Conservation (phyloP, 2,329 filamentous ascomycete genomes). For the Falciphora oryzae region DNA sequence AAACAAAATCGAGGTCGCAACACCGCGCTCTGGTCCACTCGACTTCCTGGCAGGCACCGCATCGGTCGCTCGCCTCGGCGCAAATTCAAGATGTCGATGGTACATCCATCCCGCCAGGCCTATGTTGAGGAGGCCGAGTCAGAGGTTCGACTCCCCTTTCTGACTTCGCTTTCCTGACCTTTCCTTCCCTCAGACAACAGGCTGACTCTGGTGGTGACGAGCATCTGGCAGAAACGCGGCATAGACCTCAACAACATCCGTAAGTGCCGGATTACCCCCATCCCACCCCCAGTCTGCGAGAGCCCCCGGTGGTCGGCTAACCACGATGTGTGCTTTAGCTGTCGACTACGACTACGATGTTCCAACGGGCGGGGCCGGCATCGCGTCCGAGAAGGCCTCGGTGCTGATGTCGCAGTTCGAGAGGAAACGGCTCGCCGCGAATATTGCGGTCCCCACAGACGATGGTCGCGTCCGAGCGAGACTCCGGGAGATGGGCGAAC, state of each 20-base stretch:
- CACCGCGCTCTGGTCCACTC: neutral
- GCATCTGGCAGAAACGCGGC: conserved; percentile 28
- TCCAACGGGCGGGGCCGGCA: conserved; percentile 53
- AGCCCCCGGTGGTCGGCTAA: neutral
- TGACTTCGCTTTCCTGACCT: neutral
- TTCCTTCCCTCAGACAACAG: neutral
- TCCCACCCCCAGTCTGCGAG: neutral
- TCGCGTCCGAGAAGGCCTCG: conserved; percentile 74
- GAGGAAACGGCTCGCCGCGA: conserved; percentile 81
- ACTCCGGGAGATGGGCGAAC: conserved; percentile 83
- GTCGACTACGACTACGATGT: conserved; percentile 82
- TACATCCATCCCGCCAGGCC: conserved; percentile 87
- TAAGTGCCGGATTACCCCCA: conserved; percentile 18
- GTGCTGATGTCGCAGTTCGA: conserved; percentile 84
- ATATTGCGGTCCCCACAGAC: conserved; percentile 85
- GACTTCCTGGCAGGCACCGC: neutral
- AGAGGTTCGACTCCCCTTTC: conserved; percentile 47
- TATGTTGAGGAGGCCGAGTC: conserved; percentile 81
- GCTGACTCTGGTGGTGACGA: conserved; percentile 3
- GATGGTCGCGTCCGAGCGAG: conserved; percentile 77
- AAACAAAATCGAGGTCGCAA: neutral
- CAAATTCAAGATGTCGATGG: conserved; percentile 33
- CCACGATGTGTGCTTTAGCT: conserved; percentile 20
- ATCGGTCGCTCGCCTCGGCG: neutral
- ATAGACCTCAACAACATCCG: conserved; percentile 46